Conservation (phyloP, 768 basidiomycete species). For the Boletus barrowsii region DNA sequence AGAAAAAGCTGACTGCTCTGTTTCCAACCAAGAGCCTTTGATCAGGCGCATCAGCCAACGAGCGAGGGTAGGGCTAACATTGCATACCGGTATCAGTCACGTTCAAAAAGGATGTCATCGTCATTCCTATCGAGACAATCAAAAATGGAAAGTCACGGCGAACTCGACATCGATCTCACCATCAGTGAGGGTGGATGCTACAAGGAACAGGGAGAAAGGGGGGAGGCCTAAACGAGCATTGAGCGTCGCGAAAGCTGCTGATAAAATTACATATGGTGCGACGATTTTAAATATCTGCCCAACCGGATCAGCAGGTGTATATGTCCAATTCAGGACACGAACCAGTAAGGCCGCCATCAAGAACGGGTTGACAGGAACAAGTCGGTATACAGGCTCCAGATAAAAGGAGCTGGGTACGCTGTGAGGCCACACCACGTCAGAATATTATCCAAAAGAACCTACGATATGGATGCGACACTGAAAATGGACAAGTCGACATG, state of each 20-base stretch:
- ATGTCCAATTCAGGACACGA: conserved; percentile 10
- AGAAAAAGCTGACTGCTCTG: conserved; percentile 85
- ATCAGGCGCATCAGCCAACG: conserved; percentile 7
- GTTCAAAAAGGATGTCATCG: conserved; percentile 77
- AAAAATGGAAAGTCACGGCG: background rate
- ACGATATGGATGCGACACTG: conserved; percentile 85
- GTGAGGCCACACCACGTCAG: background rate
- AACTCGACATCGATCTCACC: conserved; percentile 7
- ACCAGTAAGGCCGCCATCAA: conserved; percentile 75
- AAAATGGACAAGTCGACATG: background rate
- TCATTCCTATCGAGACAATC: conserved; percentile 55
- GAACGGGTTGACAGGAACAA: conserved; percentile 82
- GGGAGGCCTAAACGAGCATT: conserved; percentile 67
- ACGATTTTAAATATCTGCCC: conserved; percentile 77
- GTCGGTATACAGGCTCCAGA: conserved; percentile 81
- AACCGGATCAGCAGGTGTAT: background rate
- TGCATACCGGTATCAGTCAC: conserved; percentile 72
- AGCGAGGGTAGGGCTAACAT: background rate
- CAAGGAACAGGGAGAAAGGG: conserved; percentile 76
- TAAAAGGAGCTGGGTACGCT: conserved; percentile 63
- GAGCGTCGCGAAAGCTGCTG: conserved; percentile 64
- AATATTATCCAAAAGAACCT: conserved; percentile 24
- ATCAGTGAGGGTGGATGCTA: conserved; percentile 59
- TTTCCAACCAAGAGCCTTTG: conserved; percentile 82
- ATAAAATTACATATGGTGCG: conserved; percentile 74